These are phyloP conservation scores for Boletus tylopilopsis DNA, from an alignment of 768 basidiomycete genomes.

Conservation along the genomic window DNA sequence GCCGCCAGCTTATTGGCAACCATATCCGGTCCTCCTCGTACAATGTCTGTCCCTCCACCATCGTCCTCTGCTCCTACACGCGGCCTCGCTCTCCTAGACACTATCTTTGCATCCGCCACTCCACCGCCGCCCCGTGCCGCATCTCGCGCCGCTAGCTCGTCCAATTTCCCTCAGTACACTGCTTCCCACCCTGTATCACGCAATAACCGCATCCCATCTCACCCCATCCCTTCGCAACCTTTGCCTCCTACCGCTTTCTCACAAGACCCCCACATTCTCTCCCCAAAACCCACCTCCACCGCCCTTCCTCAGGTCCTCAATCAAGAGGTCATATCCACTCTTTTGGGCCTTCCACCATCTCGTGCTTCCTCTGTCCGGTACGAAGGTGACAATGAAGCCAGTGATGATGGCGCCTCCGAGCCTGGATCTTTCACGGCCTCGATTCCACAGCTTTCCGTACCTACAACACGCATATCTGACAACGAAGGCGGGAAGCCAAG, in stretches of 20 bases:
- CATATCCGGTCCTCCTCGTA: slow-evolving; percentile 41
- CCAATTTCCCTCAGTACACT: slow-evolving; percentile 11
- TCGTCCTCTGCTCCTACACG: slow-evolving; percentile 35
- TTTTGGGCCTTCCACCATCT: slow-evolving; percentile 52
- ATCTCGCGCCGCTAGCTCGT: slow-evolving; percentile 14
- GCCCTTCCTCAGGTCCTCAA: slow-evolving; percentile 63
- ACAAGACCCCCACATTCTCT: slow-evolving; percentile 41
- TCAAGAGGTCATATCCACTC: slow-evolving; percentile 62
- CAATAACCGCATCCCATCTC: slow-evolving; percentile 1
- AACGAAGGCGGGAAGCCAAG: slow-evolving; percentile 16
- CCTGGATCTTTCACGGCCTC: slow-evolving; percentile 40
- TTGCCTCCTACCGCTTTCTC: slow-evolving; percentile 19
- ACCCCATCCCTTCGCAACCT: slow-evolving; percentile 9
- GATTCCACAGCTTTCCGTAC: slow-evolving; percentile 33
- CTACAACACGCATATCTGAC: slow-evolving; percentile 12
- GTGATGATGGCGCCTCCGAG: slow-evolving; percentile 33
- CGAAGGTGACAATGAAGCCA: slow-evolving; percentile 56
- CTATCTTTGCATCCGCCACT: slow-evolving; percentile 71
- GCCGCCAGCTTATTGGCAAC: slow-evolving; percentile 44
- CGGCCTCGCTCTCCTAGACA: slow-evolving; percentile 60
- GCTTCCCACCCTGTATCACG: slow-evolving; percentile 11
- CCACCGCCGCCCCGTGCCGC: slow-evolving; percentile 21
- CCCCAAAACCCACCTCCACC: slow-evolving; percentile 53
- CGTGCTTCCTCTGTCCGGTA: slow-evolving; percentile 41
- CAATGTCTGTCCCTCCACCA: slow-evolving; percentile 26